phyloP scores from a whole-genome alignment of 495 filamentous ascomycete species.

The Tetracladium marchalianum region DNA sequence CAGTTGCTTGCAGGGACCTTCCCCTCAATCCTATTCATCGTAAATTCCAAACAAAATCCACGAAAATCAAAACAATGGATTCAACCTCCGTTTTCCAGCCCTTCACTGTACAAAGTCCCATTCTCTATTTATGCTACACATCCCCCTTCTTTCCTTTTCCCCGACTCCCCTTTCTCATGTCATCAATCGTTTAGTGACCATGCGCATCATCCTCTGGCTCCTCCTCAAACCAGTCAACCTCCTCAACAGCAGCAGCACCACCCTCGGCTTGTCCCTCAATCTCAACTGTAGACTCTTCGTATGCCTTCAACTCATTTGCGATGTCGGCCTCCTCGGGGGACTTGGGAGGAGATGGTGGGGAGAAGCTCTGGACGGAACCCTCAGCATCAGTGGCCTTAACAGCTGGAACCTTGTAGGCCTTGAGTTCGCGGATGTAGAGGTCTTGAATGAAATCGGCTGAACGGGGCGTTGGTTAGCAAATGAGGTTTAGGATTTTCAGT shows the following conservation, averaged over 20 bases:
- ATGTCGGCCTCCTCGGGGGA: conserved; percentile 90
- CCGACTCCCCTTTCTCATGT: neutral
- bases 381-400: conserved; percentile 80
- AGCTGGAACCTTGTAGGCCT: conserved; percentile 77
- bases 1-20: too few species aligned
- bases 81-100: neutral
- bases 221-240: conserved; percentile 68
- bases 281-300: conserved; percentile 88
- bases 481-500: neutral
- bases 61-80: too few species aligned
- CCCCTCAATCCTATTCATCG: too few species aligned
- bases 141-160: neutral
- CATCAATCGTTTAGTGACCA: conserved; percentile 14
- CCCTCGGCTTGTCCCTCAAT: conserved; percentile 75
- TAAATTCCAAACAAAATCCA: too few species aligned
- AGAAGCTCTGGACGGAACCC: conserved; percentile 86
- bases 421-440: conserved; percentile 90
- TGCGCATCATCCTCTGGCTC: conserved; percentile 35
- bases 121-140: conserved; percentile 1
- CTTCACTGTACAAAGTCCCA: conserved; percentile 4
- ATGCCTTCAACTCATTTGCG: conserved; percentile 79
- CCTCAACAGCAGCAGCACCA: conserved; percentile 35
- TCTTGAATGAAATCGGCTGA: conserved; percentile 92
- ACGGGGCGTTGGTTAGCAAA: conserved; percentile 19
- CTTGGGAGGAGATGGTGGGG: conserved; percentile 61